Evolutionary conservation across 345 rosid genomes (phyloP), one percentile per base, ranked within the genome.

Genomic region (Gossypium anomalum): DNA sequence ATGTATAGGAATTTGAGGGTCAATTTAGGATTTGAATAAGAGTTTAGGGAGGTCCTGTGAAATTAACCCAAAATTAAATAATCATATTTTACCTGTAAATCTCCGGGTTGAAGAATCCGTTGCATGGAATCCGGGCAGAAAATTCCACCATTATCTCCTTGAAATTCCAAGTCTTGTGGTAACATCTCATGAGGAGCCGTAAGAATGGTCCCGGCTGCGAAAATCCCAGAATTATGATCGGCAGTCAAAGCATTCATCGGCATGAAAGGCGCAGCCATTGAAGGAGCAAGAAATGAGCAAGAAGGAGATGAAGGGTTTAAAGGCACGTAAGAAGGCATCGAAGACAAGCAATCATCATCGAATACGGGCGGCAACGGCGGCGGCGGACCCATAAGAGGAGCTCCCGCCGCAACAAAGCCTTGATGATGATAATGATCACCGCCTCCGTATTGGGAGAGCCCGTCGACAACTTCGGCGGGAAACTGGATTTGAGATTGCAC

Each of bases 341-440:
- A 86, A 67, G 97, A 88, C 72, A 91, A 78, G 78, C 93, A 86
- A 80, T 93, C 84, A 13, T 95, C 93, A 48, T 93, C 93, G 2
- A 85, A 90, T 75, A 84, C 77, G 0, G 86, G 16, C 3, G 84
- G 74, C 9, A 87, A 48, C 11, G 79, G 83, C 57, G 82, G 80
- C 41, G 60, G 83, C 60, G 83, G 77, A 27, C 70, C 83, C 70
- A 84, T 58, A 20, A 87, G 55, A 14, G 82, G 78, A 2, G 65
- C 55, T 34, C 41, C 41, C 2, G 61, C 14, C 7, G 29, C 22
- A 29, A 70, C 80, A 8, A 79, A 34, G 7, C 7, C 41, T 34
- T 34, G 73, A 41, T 57, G 61, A 22, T 57, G 61, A 8, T 20
- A 12, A 56, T 55, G 22, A 11, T 84, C 83, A 3, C 67, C 52